Evolutionary conservation across 2,329 filamentous ascomycete species (phyloP).

Genomic region (Bipolaris victoriae): DNA sequence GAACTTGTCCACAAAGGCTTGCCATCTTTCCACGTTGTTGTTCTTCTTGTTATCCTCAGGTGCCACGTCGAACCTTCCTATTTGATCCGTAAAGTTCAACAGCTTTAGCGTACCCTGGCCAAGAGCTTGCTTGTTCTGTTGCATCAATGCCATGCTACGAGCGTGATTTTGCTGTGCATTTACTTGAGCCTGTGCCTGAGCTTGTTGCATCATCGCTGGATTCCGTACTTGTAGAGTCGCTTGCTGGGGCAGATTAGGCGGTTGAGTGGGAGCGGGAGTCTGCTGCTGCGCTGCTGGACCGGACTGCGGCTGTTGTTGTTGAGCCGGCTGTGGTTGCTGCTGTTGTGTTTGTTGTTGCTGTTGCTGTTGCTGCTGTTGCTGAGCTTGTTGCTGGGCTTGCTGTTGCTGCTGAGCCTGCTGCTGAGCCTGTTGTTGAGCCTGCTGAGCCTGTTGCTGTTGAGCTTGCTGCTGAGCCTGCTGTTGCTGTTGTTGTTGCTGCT

Average conservation of each 20-base stretch:
- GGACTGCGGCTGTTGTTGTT: constrained; percentile 47
- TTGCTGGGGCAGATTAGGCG: constrained; percentile 41
- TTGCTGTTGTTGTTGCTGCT: constrained; percentile 4
- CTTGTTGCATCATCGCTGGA: constrained; percentile 42
- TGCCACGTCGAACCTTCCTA: constrained; percentile 59
- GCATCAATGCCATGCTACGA: constrained; percentile 40
- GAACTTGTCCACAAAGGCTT: constrained; percentile 77
- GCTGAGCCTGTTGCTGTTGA: constrained; percentile 35
- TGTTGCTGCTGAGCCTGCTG: constrained; percentile 7
- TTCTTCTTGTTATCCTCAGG: constrained; percentile 19
- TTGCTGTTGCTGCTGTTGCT: constrained; percentile 45
- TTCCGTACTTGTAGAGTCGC: constrained; percentile 46
- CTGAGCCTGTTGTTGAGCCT: constrained; percentile 38
- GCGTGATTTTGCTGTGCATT: constrained; percentile 29
- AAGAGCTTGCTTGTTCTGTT: constrained; percentile 32
- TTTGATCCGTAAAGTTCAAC: constrained; percentile 62
- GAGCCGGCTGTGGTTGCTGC: constrained; percentile 33
- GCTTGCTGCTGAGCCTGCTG: constrained; percentile 44
- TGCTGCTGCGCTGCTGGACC: constrained; percentile 53
- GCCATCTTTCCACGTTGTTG: constrained; percentile 78
- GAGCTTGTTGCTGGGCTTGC: constrained; percentile 27
- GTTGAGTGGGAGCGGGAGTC: constrained; percentile 48
- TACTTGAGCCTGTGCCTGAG: constrained; percentile 31
- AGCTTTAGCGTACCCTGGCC: constrained; percentile 58
- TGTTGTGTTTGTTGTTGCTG: constrained; percentile 50